Percentiles rank a stretch among this genome's conserved stretches.
phyloP scores from a whole-genome alignment of 345 rosid species.

The Arabis alpina region DNA sequence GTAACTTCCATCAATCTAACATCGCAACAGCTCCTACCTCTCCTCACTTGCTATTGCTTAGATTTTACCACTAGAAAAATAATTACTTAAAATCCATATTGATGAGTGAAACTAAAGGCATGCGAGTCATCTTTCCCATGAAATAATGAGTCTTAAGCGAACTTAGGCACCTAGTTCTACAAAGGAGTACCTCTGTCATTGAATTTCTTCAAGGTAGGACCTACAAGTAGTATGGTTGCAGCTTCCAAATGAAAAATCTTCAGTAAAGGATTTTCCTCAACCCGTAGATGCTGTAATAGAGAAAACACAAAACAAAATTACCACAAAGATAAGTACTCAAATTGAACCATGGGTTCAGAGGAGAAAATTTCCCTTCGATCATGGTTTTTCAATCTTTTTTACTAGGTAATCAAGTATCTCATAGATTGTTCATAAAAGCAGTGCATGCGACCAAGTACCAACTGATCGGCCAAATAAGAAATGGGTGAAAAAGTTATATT shows the following conservation, averaged over 20 bases:
- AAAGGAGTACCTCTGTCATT: constrained; percentile 84
- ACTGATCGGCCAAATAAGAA: constrained; percentile 16
- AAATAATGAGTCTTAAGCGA: constrained; percentile 7
- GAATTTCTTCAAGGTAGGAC: constrained; percentile 93
- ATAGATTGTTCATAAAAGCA: constrained; percentile 1
- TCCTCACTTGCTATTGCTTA: constrained; percentile 4
- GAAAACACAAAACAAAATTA: constrained; percentile 14
- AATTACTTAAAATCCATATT: constrained; percentile 4
- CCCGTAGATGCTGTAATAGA: constrained; percentile 79
- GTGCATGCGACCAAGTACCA: neutral
- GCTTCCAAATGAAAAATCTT: constrained; percentile 97
- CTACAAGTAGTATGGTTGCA: constrained; percentile 90
- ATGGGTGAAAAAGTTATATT: neutral
- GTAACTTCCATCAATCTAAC: constrained; percentile 13
- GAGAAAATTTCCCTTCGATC: neutral
- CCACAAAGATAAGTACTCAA: constrained; percentile 18
- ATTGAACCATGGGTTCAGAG: neutral
- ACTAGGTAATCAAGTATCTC: neutral
- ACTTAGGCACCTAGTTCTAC: constrained; percentile 20
- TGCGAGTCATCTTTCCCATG: constrained; percentile 14
- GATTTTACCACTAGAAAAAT: constrained; percentile 10
- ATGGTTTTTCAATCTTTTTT: neutral
- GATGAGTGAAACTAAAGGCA: constrained; percentile 17
- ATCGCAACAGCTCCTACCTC: constrained; percentile 10
- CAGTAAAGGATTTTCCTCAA: constrained; percentile 96